phyloP scores from a whole-genome alignment of 768 basidiomycete genomes.

The Naganishia kalamii region DNA sequence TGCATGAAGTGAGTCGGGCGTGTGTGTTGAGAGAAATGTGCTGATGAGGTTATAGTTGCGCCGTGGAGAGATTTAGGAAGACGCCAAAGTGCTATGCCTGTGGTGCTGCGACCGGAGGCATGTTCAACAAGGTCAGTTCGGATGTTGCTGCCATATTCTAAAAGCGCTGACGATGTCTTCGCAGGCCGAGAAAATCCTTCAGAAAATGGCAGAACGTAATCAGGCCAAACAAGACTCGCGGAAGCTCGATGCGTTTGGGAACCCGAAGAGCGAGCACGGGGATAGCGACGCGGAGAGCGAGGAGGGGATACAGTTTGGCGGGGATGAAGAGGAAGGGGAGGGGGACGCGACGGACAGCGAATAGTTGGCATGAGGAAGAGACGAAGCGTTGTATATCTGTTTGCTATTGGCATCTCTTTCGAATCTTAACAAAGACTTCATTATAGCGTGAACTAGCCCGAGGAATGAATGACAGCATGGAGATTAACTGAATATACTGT shows the following conservation, averaged over 20 bases:
- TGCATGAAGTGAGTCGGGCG: conserved; percentile 58
- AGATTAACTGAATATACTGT: too few species aligned
- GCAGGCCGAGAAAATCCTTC: conserved; percentile 82
- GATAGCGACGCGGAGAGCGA: conserved; percentile 30
- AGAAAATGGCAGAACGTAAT: conserved; percentile 66
- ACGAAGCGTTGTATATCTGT: too few species aligned
- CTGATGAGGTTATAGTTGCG: conserved; percentile 54
- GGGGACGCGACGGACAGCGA: neutral
- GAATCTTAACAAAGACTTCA: too few species aligned
- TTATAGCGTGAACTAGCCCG: too few species aligned
- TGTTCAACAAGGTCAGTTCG: conserved; percentile 62
- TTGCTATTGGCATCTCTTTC: too few species aligned
- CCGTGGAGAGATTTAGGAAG: conserved; percentile 87
- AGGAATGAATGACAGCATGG: too few species aligned
- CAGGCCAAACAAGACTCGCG: conserved; percentile 29
- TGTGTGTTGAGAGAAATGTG: neutral
- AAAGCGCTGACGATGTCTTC: neutral
- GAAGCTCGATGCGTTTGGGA: conserved; percentile 16
- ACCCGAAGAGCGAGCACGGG: conserved; percentile 27
- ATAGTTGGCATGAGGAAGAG: conserved; percentile 12
- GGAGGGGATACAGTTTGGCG: conserved; percentile 32
- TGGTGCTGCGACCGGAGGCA: conserved; percentile 83
- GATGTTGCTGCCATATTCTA: neutral
- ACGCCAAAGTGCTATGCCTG: conserved; percentile 92
- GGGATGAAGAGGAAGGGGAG: conserved; percentile 17